These are phyloP conservation scores for Talaromyces sp. DNA, from an alignment of 2,329 filamentous ascomycete genomes.

Conservation along the genomic window DNA sequence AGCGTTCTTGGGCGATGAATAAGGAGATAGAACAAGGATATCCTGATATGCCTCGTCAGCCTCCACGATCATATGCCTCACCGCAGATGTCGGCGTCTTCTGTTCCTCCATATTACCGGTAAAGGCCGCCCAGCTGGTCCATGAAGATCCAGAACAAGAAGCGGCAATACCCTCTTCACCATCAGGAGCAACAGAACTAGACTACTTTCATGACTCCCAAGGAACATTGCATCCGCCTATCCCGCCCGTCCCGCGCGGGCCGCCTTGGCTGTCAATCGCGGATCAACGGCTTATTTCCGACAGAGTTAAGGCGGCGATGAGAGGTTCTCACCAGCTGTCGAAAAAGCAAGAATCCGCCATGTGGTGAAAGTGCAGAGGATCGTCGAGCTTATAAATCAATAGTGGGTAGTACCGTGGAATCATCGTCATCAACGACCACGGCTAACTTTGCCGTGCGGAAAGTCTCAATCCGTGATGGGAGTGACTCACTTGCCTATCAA, in stretches of 20 bases:
- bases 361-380: not conserved
- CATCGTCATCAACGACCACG: not conserved
- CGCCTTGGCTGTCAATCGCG: not conserved
- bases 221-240: not conserved
- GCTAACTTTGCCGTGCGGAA: not conserved
- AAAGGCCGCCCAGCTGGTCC: not conserved
- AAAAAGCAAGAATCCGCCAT: not conserved
- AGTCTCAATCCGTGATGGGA: not conserved
- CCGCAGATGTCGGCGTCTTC: not conserved
- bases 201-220: too few relatives aligned
- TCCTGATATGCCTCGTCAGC: not conserved
- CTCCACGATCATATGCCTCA: not conserved
- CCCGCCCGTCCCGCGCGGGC: not conserved
- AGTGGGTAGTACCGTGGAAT: not conserved
- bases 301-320: too few relatives aligned
- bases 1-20: not conserved
- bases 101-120: not conserved
- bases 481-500: not conserved
- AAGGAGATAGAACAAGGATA: slow-evolving; percentile 1
- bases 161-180: too few relatives aligned
- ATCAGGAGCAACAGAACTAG: not conserved
- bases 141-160: not conserved
- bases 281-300: not conserved
- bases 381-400: not conserved
- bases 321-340: too few relatives aligned